These are phyloP conservation scores for Hymenoscyphus scutula DNA, from an alignment of 2,329 filamentous ascomycete genomes.

Conservation along the genomic window DNA sequence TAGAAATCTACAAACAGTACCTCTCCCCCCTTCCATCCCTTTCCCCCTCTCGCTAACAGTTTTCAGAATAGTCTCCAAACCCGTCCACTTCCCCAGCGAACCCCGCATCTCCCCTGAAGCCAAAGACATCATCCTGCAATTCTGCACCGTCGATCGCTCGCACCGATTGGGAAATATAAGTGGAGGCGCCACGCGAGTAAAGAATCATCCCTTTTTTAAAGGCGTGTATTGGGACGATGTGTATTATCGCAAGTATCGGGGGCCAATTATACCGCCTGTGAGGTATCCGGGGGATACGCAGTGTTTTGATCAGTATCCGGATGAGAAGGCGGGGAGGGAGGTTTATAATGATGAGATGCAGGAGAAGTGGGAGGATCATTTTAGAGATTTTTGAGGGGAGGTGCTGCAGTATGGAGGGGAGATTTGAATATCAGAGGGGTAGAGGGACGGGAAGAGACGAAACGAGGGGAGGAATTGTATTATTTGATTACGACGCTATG, in stretches of 20 bases:
- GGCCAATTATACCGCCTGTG: constrained; percentile 74
- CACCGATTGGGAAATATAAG: constrained; percentile 75
- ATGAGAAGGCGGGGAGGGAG: constrained; percentile 64
- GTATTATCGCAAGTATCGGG: constrained; percentile 59
- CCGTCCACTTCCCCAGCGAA: constrained; percentile 45
- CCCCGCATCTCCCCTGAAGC: constrained; percentile 63
- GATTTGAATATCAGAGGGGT: background rate
- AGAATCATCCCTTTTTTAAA: constrained; percentile 72
- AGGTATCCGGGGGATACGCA: constrained; percentile 71
- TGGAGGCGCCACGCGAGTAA: constrained; percentile 70
- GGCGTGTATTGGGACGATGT: constrained; percentile 73
- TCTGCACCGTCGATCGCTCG: constrained; percentile 78
- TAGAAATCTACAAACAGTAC: constrained; percentile 80
- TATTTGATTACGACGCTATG: constrained; percentile 5
- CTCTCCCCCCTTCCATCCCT: constrained; percentile 30
- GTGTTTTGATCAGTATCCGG: constrained; percentile 82
- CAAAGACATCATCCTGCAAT: constrained; percentile 70
- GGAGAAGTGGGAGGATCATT: constrained; percentile 66
- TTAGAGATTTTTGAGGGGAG: constrained; percentile 63
- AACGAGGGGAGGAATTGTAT: background rate
- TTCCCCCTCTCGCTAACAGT: constrained; percentile 42
- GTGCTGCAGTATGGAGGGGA: background rate
- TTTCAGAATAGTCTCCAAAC: constrained; percentile 41
- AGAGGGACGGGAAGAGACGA: too few relatives aligned
- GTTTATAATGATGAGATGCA: constrained; percentile 68